A percentile compares a stretch with the other conserved stretches of the same genome.
Conservation (phyloP, 176 grass and related monocot species). For the Carex myosuroides region DNA sequence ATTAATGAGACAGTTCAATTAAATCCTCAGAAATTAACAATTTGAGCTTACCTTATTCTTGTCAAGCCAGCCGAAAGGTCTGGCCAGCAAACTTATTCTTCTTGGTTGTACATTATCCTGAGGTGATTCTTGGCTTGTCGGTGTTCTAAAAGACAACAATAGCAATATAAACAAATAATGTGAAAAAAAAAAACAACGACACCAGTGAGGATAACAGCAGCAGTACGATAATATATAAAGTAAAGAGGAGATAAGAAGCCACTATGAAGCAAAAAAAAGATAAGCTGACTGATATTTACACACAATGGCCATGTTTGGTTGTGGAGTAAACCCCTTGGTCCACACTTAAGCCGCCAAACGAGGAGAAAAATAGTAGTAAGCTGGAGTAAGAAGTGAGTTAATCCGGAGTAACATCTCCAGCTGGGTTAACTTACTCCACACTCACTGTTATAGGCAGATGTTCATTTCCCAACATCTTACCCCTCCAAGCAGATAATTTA, state of each 20-base stretch:
- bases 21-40: not conserved
- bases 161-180: not conserved
- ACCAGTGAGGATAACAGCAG: not conserved
- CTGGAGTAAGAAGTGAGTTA: no score
- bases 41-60: constrained; percentile 74
- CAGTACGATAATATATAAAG: not conserved
- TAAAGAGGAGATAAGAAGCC: not conserved
- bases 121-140: constrained; percentile 60
- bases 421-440: no score
- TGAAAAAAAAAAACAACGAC: not conserved
- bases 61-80: constrained; percentile 70
- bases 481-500: no score
- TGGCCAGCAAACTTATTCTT: constrained; percentile 94
- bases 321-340: no score
- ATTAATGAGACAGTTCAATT: not conserved
- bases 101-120: constrained; percentile 65
- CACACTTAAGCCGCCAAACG: no score
- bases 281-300: not conserved
- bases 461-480: no score
- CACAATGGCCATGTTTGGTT: not conserved
- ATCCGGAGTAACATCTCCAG: no score
- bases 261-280: not conserved
- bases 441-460: no score
- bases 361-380: no score
- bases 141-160: constrained; percentile 39